Evolutionary conservation across 176 grass and related monocot species (phyloP).

Genomic region (Eleusine indica): DNA sequence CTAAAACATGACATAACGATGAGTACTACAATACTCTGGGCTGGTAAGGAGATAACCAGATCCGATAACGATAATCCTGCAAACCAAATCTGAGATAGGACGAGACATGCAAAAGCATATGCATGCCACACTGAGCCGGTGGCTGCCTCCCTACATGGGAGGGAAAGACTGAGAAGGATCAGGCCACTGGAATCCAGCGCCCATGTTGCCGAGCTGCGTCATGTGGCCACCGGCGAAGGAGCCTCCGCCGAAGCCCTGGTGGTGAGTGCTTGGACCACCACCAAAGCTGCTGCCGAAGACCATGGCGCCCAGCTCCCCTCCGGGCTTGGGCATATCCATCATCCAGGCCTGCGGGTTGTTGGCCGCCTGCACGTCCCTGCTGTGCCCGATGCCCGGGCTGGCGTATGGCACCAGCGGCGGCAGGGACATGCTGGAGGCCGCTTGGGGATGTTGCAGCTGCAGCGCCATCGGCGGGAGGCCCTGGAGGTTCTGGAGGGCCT

Average conservation of each 20-base stretch:
- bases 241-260: background rate
- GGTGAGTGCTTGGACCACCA: background rate
- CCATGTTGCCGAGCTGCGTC: background rate
- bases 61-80: no score
- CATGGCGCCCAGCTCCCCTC: background rate
- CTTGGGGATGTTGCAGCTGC: slow-evolving; percentile 14
- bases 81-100: background rate
- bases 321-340: background rate
- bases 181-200: slow-evolving; percentile 1
- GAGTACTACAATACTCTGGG: no score
- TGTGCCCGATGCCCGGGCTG: background rate
- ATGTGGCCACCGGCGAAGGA: background rate
- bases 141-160: slow-evolving; percentile 1
- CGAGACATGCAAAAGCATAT: background rate
- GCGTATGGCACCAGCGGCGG: background rate
- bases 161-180: background rate
- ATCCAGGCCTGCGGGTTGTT: background rate
- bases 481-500: background rate
- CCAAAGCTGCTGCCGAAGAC: background rate
- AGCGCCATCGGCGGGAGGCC: background rate
- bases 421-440: background rate
- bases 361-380: background rate
- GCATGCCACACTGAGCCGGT: background rate
- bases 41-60: no score
- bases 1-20: no score